phyloP scores from a whole-genome alignment of 1,139 yeast species.

The Saccharomyces hybrid region DNA sequence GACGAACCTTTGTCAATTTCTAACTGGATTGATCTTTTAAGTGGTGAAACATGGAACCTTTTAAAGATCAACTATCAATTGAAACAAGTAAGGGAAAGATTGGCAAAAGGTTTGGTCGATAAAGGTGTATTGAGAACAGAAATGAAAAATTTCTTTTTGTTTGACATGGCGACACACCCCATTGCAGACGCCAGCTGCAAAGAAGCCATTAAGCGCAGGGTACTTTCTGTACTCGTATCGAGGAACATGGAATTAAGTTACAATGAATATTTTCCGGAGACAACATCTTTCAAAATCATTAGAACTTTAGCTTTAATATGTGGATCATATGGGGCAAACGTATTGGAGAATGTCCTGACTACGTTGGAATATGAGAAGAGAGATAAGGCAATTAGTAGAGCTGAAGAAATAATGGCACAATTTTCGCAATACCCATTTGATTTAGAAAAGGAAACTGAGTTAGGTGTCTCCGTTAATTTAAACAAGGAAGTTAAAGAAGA shows the following conservation, averaged over 20 bases:
- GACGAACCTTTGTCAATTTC: constrained; percentile 76
- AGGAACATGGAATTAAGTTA: constrained; percentile 49
- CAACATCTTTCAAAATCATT: constrained; percentile 60
- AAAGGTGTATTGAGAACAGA: constrained; percentile 96
- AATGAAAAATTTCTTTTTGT: constrained; percentile 83
- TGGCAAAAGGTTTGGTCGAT: constrained; percentile 94
- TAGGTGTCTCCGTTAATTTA: constrained; percentile 73
- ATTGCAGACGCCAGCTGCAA: constrained; percentile 81
- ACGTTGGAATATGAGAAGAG: constrained; percentile 79
- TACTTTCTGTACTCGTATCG: constrained; percentile 59
- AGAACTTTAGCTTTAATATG: constrained; percentile 78
- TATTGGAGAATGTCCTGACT: constrained; percentile 79
- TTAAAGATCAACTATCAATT: constrained; percentile 90
- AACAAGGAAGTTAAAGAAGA: constrained; percentile 61
- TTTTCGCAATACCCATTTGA: constrained; percentile 84
- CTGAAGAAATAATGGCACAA: constrained; percentile 79
- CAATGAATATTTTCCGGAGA: constrained; percentile 58
- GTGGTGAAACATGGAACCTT: constrained; percentile 97
- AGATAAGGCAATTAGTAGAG: constrained; percentile 87
- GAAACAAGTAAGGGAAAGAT: constrained; percentile 92
- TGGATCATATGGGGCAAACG: constrained; percentile 93
- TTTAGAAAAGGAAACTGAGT: constrained; percentile 43
- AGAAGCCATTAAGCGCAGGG: constrained; percentile 64
- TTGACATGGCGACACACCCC: constrained; percentile 99
- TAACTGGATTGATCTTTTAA: constrained; percentile 88